These are phyloP conservation scores for Przewalskia tangutica DNA, from an alignment of 257 asterid genomes.

Conservation along the genomic window DNA sequence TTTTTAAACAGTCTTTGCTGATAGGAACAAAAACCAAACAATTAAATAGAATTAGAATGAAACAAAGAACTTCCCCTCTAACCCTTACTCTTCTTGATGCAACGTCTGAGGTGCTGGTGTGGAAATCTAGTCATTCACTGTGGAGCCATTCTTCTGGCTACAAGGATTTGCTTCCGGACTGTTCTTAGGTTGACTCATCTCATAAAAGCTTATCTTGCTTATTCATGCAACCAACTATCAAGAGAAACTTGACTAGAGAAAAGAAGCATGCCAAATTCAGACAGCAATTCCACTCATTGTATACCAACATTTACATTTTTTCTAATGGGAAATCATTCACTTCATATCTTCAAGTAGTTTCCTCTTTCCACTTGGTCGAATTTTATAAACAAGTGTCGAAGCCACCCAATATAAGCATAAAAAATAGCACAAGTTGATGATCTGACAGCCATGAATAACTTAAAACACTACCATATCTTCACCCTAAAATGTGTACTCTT, in stretches of 20 bases:
- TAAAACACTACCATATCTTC: neutral
- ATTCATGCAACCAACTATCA: neutral
- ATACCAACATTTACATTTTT: neutral
- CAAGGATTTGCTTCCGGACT: conserved; percentile 4
- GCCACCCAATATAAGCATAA: neutral
- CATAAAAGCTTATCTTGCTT: neutral
- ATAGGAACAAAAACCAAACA: neutral
- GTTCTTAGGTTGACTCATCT: conserved; percentile 12
- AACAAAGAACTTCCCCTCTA: neutral
- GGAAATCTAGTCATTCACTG: conserved; percentile 12
- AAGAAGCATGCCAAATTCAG: neutral
- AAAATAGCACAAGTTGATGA: neutral
- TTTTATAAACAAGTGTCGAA: neutral
- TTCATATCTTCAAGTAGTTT: neutral
- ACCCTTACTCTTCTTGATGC: conserved; percentile 15
- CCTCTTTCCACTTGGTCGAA: neutral
- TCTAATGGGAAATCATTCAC: neutral
- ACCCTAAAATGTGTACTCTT: neutral
- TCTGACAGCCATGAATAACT: neutral
- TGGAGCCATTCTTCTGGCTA: conserved; percentile 11
- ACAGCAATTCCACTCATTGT: neutral
- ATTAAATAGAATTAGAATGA: neutral
- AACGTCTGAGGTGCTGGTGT: conserved; percentile 4
- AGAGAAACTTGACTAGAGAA: conserved; percentile 2
- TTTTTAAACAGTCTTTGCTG: neutral